Percentiles rank a stretch among this genome's conserved stretches.
Conservation (phyloP, 2,329 filamentous ascomycete genomes). For the Microdochium bolleyi region DNA sequence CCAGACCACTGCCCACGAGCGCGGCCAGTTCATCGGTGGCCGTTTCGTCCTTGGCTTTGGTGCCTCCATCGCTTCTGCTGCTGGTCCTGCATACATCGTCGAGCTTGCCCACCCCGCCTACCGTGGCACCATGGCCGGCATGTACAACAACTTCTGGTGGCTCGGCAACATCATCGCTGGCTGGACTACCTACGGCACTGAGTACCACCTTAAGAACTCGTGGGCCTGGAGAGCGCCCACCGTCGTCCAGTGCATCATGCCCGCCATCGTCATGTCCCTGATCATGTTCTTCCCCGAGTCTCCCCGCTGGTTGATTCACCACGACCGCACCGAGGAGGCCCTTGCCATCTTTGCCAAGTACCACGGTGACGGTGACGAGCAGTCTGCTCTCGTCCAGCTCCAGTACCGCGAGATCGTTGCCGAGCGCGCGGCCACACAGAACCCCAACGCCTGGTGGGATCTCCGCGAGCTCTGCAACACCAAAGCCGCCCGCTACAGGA, state of each 20-base stretch:
- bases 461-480: conserved; percentile 45
- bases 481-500: conserved; percentile 35
- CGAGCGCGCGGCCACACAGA: conserved; percentile 33
- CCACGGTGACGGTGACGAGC: conserved; percentile 48
- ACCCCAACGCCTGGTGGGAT: conserved; percentile 54
- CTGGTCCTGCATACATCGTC: conserved; percentile 55
- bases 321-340: conserved; percentile 48
- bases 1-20: conserved; percentile 35
- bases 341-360: conserved; percentile 48
- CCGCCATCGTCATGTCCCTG: conserved; percentile 34
- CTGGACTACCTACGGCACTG: conserved; percentile 38
- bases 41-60: conserved; percentile 49
- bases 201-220: conserved; percentile 26
- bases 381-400: conserved; percentile 42
- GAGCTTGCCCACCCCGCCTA: conserved; percentile 57
- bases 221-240: conserved; percentile 54
- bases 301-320: conserved; percentile 22
- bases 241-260: conserved; percentile 38
- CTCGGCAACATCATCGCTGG: conserved; percentile 46
- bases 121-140: conserved; percentile 52
- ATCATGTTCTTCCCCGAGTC: conserved; percentile 25
- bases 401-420: conserved; percentile 50
- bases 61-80: conserved; percentile 49
- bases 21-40: conserved; percentile 46
- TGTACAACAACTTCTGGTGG: conserved; percentile 38